Conservation (phyloP, 2,329 filamentous ascomycete genomes). For the Fusarium irregulare region DNA sequence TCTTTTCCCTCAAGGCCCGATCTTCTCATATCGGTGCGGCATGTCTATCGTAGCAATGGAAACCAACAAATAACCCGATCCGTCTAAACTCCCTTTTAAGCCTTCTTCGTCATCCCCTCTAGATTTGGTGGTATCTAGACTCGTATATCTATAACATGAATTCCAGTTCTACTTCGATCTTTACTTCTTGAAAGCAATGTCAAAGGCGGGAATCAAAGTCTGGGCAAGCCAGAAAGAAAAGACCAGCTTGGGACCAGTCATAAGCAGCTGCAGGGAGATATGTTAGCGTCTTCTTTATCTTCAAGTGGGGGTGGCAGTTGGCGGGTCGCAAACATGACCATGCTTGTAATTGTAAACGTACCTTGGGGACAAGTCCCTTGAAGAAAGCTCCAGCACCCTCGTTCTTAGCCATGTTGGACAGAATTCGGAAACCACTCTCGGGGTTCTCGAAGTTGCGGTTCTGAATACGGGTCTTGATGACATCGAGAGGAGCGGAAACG, state of each 20-base stretch:
- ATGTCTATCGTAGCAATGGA: conserved; percentile 40
- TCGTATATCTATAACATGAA: conserved; percentile 29
- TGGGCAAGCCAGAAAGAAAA: conserved; percentile 99
- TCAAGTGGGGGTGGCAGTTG: conserved; percentile 20
- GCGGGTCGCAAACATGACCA: background rate
- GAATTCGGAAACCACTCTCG: conserved; percentile 90
- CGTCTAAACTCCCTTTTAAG: conserved; percentile 39
- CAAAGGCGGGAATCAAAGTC: conserved; percentile 95
- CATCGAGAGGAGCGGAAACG: conserved; percentile 94
- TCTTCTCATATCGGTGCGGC: conserved; percentile 29
- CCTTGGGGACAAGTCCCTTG: conserved; percentile 96
- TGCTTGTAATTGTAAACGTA: conserved; percentile 49
- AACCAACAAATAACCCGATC: conserved; percentile 35
- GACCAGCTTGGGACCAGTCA: conserved; percentile 98
- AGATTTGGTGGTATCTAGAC: conserved; percentile 29
- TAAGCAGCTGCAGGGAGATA: conserved; percentile 73
- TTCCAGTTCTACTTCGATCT: conserved; percentile 11
- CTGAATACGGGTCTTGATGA: conserved; percentile 98
- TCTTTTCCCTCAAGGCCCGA: conserved; percentile 29
- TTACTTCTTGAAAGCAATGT: conserved; percentile 55
- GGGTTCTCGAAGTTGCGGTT: conserved; percentile 99
- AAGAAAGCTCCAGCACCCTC: conserved; percentile 92
- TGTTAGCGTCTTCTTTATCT: conserved; percentile 24
- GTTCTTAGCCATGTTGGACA: conserved; percentile 91
- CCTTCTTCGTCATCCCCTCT: conserved; percentile 11